Percentiles rank a stretch among this genome's conserved stretches.
Evolutionary conservation across 2,329 filamentous ascomycete genomes (phyloP).

Genomic region (Ascochyta rabiei): DNA sequence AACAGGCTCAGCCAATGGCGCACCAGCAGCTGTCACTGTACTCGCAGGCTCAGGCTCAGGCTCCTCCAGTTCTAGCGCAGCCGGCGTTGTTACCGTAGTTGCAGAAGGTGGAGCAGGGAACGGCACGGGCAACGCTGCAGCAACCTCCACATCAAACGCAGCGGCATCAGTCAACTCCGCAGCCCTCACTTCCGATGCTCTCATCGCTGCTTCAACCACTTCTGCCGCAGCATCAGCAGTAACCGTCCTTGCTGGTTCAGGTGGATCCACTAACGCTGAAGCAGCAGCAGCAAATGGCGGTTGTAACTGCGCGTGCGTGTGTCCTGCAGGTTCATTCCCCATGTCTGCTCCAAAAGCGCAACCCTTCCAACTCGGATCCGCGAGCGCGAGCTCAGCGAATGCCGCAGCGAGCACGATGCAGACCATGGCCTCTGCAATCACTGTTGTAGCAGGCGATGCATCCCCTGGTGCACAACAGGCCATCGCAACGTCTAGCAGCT

Average conservation of each 20-base stretch:
- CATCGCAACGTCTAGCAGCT: conserved; percentile 15
- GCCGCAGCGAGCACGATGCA: conserved; percentile 28
- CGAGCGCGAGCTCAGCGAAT: conserved; percentile 14
- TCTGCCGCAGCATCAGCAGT: conserved; percentile 18
- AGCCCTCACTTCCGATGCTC: conserved; percentile 19
- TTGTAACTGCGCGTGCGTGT: conserved; percentile 41
- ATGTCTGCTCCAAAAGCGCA: conserved; percentile 36
- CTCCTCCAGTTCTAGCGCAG: not conserved
- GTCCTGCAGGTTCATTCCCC: conserved; percentile 39
- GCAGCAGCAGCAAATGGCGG: conserved; percentile 22
- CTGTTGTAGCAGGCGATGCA: conserved; percentile 26
- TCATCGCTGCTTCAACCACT: conserved; percentile 22
- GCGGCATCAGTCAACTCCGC: conserved; percentile 18
- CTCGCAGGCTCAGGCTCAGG: conserved; percentile 14
- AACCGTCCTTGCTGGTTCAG: conserved; percentile 32
- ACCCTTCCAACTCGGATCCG: conserved; percentile 36
- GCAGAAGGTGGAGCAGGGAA: conserved; percentile 27
- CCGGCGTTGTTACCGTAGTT: conserved; percentile 24
- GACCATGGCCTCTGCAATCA: conserved; percentile 31
- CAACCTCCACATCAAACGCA: conserved; percentile 1
- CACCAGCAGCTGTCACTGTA: conserved; percentile 26
- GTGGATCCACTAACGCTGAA: conserved; percentile 7
- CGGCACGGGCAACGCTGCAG: not conserved
- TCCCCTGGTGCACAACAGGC: conserved; percentile 19
- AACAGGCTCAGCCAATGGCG: conserved; percentile 14